Evolutionary conservation across 1,139 yeast genomes (phyloP).

Genomic region (Citeromyces hawaiiensis): DNA sequence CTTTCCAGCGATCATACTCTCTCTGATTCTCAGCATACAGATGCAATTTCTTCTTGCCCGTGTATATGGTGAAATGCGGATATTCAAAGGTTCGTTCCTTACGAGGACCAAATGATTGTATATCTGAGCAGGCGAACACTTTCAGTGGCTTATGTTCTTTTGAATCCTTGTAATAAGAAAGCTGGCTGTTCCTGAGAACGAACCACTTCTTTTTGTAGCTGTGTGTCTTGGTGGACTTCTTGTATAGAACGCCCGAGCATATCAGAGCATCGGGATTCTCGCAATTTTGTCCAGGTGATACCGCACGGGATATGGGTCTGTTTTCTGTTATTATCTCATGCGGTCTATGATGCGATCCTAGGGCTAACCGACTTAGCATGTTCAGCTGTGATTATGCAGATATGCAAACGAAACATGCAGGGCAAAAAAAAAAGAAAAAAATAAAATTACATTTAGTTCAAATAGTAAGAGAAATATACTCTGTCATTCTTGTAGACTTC

Average conservation of each 20-base stretch:
- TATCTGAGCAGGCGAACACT: slow-evolving; percentile 20
- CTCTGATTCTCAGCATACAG: slow-evolving; percentile 23
- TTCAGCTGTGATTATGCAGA: not conserved
- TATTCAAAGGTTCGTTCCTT: slow-evolving; percentile 1
- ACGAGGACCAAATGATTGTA: slow-evolving; percentile 13
- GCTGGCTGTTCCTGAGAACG: slow-evolving; percentile 39
- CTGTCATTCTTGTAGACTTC: too few species aligned
- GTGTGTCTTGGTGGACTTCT: slow-evolving; percentile 6
- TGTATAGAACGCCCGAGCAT: slow-evolving; percentile 2
- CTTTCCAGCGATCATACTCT: slow-evolving; percentile 28
- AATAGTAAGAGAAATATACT: too few species aligned
- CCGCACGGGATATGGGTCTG: not conserved
- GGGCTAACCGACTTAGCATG: not conserved
- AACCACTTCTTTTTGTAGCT: slow-evolving; percentile 33
- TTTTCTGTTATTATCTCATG: not conserved
- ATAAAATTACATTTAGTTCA: too few species aligned
- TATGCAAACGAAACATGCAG: too few species aligned
- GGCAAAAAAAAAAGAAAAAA: too few species aligned
- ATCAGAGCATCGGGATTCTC: not conserved
- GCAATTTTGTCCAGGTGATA: not conserved
- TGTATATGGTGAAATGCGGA: slow-evolving; percentile 15
- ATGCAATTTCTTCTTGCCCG: slow-evolving; percentile 26
- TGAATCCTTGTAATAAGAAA: slow-evolving; percentile 44
- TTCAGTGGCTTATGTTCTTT: slow-evolving; percentile 41
- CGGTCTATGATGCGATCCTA: not conserved